Evolutionary conservation across 73 alveolate species (phyloP), one percentile per base, ranked within the genome.

Genomic region (Paramecium sexaurelia): DNA sequence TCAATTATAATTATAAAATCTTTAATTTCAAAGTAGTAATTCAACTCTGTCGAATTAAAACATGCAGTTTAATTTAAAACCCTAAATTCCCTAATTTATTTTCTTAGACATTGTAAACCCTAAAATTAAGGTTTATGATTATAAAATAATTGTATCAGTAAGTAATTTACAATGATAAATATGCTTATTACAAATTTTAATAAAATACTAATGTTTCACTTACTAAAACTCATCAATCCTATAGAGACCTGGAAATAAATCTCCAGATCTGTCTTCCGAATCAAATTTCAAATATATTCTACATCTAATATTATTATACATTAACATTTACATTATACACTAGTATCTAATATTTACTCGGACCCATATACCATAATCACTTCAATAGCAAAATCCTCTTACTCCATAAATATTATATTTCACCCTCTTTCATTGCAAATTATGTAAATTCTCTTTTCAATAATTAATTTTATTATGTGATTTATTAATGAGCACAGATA

Each of bases 301-400:
- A 61, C 26, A 26, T 61, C 83, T 61, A 61, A 61, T 3, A 22
- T 61, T 29, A 8, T 22, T 22, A 15, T 6, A 15, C 6, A 51
- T n/a, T 19, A 7, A 57, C 5, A 22, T 10, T 29, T 61, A 88
- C 94, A 7, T 88, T 45, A 45, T 88, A 39, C 94, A 88, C 11
- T 69, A 47, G 22, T 68, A 69, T 24, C 94, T 69, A 10, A 26
- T 33, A 1, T 19, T 55, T 39, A 55, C 71, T 19, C 33, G 39
- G 19, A 43, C 71, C 75, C 91, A 88, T 22, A 88, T 68, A 71
- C 71, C 94, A 0, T 29, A 9, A 1, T 86, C 92, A 85, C 92
- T 56, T 15, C 26, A 20, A 69, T 85, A 56, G 69, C 92, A 85
- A 32, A 36, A 13, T 33, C 92, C 92, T 19, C 92, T 87, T 87